Conservation (phyloP, 169 alveolate species). For the Cryptosporidium meleagridis region DNA sequence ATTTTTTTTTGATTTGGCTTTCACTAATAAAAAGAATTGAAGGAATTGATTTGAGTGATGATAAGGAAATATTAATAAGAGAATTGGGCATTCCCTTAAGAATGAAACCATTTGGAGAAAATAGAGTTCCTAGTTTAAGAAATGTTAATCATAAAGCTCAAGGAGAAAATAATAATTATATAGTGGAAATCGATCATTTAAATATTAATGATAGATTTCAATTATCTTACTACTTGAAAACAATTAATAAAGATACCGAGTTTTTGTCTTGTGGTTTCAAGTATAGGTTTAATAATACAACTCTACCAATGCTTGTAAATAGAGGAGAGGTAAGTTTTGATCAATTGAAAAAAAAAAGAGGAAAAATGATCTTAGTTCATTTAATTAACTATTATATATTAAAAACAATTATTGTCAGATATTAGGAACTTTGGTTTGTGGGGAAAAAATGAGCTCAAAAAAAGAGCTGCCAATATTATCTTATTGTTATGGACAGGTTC, state of each 20-base stretch:
- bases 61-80: background rate
- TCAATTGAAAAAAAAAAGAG: too few relatives aligned
- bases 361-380: background rate
- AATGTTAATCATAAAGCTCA: background rate
- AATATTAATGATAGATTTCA: background rate
- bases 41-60: background rate
- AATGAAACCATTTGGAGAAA: background rate
- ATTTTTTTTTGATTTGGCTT: background rate
- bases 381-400: background rate
- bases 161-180: background rate
- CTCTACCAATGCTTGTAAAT: constrained; percentile 38
- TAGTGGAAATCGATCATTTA: background rate
- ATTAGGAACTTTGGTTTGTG: constrained; percentile 34
- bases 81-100: constrained; percentile 23
- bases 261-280: constrained; percentile 23
- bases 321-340: constrained; percentile 57
- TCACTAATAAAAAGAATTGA: background rate
- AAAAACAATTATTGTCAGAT: background rate
- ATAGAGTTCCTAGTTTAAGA: background rate
- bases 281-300: constrained; percentile 16
- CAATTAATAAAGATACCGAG: background rate
- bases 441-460: background rate
- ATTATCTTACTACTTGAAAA: constrained; percentile 4
- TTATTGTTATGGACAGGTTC: constrained; percentile 54
- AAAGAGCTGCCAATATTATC: constrained; percentile 18